Conservation (phyloP, 768 basidiomycete species). For the Agaricus sinodeliciosus region DNA sequence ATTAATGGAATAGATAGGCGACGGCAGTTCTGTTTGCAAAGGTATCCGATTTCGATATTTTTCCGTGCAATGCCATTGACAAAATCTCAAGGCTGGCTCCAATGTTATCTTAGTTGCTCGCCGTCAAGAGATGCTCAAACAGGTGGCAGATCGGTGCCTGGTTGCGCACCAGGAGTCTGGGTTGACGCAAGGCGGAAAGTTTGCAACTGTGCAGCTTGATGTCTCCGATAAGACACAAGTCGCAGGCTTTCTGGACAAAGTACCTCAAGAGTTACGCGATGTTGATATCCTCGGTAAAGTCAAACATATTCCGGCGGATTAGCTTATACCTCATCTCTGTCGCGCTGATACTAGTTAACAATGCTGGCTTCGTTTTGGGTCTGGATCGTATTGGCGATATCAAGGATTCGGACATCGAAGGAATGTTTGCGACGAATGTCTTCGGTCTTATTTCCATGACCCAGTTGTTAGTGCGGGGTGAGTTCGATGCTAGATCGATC, state of each 20-base stretch:
- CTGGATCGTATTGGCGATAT: constrained; percentile 83
- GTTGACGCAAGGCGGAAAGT: constrained; percentile 68
- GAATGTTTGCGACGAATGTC: constrained; percentile 79
- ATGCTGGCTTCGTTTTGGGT: constrained; percentile 87
- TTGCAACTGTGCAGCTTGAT: constrained; percentile 69
- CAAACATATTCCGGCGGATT: neutral
- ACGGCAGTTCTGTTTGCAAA: constrained; percentile 87
- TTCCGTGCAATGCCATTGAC: neutral
- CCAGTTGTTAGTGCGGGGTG: constrained; percentile 63
- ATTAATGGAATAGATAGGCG: constrained; percentile 38
- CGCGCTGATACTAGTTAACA: constrained; percentile 38
- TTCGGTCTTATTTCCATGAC: constrained; percentile 81
- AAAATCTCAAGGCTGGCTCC: constrained; percentile 60
- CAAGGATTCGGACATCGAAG: constrained; percentile 68
- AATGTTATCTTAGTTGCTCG: constrained; percentile 85
- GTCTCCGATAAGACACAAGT: constrained; percentile 73
- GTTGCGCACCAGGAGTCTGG: constrained; percentile 70
- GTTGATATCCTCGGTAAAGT: constrained; percentile 79
- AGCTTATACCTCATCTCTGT: neutral
- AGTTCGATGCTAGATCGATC: neutral
- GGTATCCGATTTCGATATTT: constrained; percentile 30
- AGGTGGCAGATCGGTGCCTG: constrained; percentile 60
- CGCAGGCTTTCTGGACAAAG: constrained; percentile 58
- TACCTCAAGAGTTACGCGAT: constrained; percentile 62
- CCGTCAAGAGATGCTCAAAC: constrained; percentile 62